Evolutionary conservation across 306 rosid species (phyloP).

Genomic region (Pachyrhizus erosus): DNA sequence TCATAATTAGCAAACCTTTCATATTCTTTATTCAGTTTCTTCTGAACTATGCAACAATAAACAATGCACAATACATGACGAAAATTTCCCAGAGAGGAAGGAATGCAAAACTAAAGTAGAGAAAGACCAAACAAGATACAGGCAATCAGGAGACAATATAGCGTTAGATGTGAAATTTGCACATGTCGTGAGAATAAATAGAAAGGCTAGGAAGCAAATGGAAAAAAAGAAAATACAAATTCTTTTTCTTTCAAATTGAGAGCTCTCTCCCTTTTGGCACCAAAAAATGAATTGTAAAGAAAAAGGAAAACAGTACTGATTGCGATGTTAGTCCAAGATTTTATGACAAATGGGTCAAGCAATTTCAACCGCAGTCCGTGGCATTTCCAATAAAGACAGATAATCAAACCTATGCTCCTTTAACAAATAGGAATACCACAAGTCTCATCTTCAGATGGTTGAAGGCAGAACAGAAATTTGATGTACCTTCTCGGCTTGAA

Average conservation of each 20-base stretch:
- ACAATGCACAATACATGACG: neutral
- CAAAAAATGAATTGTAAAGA: neutral
- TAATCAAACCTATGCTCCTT: conserved; percentile 13
- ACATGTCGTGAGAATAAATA: neutral
- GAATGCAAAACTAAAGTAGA: neutral
- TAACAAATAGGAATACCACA: neutral
- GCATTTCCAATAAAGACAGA: conserved; percentile 7
- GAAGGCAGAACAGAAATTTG: neutral
- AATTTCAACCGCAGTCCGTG: conserved; percentile 29
- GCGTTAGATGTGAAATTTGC: conserved; percentile 13
- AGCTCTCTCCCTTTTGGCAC: neutral
- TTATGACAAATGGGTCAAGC: neutral
- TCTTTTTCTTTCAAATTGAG: neutral
- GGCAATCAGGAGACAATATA: conserved; percentile 4
- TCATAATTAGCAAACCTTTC: conserved; percentile 1
- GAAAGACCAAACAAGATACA: conserved; percentile 9
- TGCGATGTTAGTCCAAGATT: neutral
- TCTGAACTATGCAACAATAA: conserved; percentile 1
- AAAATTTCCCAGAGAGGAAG: conserved; percentile 14
- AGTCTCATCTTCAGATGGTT: neutral
- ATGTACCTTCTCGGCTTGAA: conserved; percentile 87
- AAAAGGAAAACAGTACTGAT: neutral
- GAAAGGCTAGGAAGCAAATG: neutral
- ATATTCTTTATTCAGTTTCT: conserved; percentile 2
- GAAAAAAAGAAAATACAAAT: neutral